A percentile compares a stretch with the other conserved stretches of the same genome.
These are phyloP conservation scores for Conringia planisiliqua DNA, from an alignment of 345 rosid species.

Conservation along the genomic window DNA sequence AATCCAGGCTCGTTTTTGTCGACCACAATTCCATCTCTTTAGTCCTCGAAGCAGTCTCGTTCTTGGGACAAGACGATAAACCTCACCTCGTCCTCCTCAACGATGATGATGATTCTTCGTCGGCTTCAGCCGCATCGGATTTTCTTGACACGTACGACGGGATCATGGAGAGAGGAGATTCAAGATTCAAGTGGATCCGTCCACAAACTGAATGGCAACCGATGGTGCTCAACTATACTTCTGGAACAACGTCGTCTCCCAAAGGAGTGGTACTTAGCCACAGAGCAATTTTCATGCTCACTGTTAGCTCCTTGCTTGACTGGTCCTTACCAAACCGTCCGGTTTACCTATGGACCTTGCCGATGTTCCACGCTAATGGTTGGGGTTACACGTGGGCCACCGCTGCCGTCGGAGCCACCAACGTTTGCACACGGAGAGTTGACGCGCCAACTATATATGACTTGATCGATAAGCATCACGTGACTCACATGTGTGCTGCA, in stretches of 20 bases:
- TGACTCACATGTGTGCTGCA: constrained; percentile 71
- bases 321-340: constrained; percentile 46
- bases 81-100: constrained; percentile 44
- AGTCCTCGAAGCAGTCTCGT: constrained; percentile 49
- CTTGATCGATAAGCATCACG: constrained; percentile 43
- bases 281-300: constrained; percentile 46
- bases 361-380: constrained; percentile 68
- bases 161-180: constrained; percentile 41
- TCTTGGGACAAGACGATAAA: constrained; percentile 20
- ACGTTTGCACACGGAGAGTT: constrained; percentile 54
- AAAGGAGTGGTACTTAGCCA: constrained; percentile 62
- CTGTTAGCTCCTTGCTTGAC: constrained; percentile 42
- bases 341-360: constrained; percentile 59
- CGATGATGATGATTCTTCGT: constrained; percentile 17
- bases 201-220: constrained; percentile 60
- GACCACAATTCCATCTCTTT: constrained; percentile 37
- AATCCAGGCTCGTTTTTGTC: constrained; percentile 61
- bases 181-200: constrained; percentile 43
- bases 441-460: constrained; percentile 40
- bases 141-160: constrained; percentile 48
- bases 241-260: constrained; percentile 64
- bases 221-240: constrained; percentile 61
- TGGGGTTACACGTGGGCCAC: constrained; percentile 65
- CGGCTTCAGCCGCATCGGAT: constrained; percentile 6
- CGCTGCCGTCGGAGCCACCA: constrained; percentile 67